phyloP scores from a whole-genome alignment of 305 asterid genomes.

The Solanum hybrid region DNA sequence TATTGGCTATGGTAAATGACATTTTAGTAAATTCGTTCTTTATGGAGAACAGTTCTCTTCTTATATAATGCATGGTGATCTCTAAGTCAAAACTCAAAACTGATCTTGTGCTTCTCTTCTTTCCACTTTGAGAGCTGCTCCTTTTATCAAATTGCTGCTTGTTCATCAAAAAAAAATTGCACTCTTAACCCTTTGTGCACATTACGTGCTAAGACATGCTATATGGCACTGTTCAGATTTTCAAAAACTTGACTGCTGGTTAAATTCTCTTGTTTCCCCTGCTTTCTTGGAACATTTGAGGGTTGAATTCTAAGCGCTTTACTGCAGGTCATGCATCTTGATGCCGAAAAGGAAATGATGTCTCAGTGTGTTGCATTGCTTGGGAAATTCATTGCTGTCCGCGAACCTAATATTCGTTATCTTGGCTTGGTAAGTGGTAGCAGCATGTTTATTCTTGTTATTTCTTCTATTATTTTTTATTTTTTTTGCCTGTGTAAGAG shows the following conservation, averaged over 20 bases:
- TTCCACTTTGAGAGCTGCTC: background rate
- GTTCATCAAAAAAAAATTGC: background rate
- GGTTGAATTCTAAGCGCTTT: conserved; percentile 6
- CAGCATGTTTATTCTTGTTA: conserved; percentile 5
- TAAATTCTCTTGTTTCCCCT: background rate
- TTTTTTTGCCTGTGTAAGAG: background rate
- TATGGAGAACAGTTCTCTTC: background rate
- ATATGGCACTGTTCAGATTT: background rate
- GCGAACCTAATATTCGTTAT: conserved; percentile 98
- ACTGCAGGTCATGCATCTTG: conserved; percentile 96
- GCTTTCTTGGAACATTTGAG: background rate
- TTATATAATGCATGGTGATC: background rate
- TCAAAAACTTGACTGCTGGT: background rate
- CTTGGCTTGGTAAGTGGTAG: conserved; percentile 87
- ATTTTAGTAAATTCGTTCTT: background rate
- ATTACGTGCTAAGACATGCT: background rate
- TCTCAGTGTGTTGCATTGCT: conserved; percentile 99
- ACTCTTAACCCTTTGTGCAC: background rate
- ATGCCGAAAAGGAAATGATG: conserved; percentile 99
- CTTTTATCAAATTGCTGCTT: background rate
- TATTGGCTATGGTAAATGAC: background rate
- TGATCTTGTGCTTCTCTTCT: background rate
- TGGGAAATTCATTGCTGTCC: conserved; percentile 98
- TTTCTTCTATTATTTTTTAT: background rate
- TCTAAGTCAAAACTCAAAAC: background rate